Conservation (phyloP, 106 monocot species). For the Allium fistulosum region DNA sequence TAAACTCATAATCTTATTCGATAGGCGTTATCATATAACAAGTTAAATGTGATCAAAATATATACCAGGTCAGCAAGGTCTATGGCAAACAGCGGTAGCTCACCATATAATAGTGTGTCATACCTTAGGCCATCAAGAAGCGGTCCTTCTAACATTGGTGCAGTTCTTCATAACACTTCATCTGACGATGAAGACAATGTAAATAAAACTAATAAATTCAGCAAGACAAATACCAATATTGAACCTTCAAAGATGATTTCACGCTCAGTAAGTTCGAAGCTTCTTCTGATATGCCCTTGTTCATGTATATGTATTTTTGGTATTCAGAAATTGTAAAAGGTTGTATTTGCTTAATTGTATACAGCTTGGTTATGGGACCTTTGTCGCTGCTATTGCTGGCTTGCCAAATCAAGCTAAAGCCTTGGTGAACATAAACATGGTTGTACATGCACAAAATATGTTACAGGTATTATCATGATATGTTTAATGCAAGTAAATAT, state of each 20-base stretch:
- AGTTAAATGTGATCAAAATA: neutral
- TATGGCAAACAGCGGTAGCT: slow-evolving; percentile 49
- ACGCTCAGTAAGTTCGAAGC: neutral
- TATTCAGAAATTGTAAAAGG: too few species aligned
- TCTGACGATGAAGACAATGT: slow-evolving; percentile 30
- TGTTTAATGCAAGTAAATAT: neutral
- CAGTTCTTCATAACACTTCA: slow-evolving; percentile 11
- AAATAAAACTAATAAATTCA: neutral
- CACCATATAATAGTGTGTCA: slow-evolving; percentile 15
- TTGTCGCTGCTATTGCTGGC: slow-evolving; percentile 13
- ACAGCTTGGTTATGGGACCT: slow-evolving; percentile 47
- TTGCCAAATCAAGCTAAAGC: slow-evolving; percentile 32
- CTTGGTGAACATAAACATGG: neutral
- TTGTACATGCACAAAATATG: slow-evolving; percentile 16
- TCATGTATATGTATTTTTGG: too few species aligned
- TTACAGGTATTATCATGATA: slow-evolving; percentile 23
- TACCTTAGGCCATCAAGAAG: slow-evolving; percentile 31
- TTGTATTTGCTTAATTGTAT: too few species aligned
- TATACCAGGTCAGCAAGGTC: slow-evolving; percentile 62
- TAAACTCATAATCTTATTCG: neutral
- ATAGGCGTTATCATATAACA: neutral
- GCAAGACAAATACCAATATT: neutral
- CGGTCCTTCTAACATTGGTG: slow-evolving; percentile 15
- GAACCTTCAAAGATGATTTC: neutral
- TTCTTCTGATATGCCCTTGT: too few species aligned